Conservation (phyloP, 2,329 filamentous ascomycete species). For the Microcera coccophila region DNA sequence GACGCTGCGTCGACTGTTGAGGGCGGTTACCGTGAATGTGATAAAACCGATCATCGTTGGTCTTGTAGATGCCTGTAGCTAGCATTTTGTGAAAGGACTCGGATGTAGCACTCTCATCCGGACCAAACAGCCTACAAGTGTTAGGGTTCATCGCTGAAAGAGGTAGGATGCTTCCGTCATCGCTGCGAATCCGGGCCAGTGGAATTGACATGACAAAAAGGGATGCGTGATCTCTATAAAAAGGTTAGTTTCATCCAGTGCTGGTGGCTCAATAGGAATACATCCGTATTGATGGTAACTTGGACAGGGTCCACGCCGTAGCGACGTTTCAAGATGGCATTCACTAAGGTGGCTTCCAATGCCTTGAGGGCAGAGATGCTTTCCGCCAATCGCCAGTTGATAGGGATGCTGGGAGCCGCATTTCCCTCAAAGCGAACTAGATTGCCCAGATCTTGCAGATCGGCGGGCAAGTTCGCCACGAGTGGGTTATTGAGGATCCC, state of each 20-base stretch:
- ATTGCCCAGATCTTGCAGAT: not conserved
- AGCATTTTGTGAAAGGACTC: not conserved
- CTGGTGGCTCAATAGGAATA: not conserved
- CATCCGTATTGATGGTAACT: constrained; percentile 44
- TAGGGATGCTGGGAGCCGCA: constrained; percentile 43
- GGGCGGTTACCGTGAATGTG: not conserved
- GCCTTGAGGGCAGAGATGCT: constrained; percentile 48
- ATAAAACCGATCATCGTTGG: not conserved
- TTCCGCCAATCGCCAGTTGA: constrained; percentile 56
- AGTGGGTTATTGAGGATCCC: not conserved
- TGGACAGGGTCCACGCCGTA: constrained; percentile 38
- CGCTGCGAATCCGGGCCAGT: constrained; percentile 1
- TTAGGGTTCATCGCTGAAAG: not conserved
- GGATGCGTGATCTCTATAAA: constrained; percentile 3
- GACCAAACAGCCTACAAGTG: too few species aligned
- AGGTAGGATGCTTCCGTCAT: not conserved
- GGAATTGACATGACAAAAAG: constrained; percentile 7
- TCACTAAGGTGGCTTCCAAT: constrained; percentile 45
- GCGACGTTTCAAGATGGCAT: constrained; percentile 42
- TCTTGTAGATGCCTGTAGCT: not conserved
- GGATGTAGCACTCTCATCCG: not conserved
- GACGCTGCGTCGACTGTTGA: too few species aligned
- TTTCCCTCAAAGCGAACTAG: constrained; percentile 41
- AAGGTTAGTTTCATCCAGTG: not conserved
- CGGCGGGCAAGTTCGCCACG: not conserved